Conservation (phyloP, 2,329 filamentous ascomycete genomes). For the Penicillium frequentans region DNA sequence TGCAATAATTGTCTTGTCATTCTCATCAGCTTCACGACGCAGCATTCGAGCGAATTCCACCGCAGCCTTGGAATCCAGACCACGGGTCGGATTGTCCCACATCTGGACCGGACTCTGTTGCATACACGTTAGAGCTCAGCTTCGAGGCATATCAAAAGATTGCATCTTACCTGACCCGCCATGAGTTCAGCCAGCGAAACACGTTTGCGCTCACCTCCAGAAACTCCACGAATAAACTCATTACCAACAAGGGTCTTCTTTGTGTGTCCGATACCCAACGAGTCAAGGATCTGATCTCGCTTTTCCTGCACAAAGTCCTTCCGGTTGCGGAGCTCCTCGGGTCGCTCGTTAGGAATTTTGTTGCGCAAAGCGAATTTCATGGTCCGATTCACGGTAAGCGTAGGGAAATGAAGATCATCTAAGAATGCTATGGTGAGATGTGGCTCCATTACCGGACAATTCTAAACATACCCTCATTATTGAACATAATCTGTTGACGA, state of each 20-base stretch:
- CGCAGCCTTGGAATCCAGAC: conserved; percentile 65
- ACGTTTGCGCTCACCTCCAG: conserved; percentile 67
- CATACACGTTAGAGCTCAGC: neutral
- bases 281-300: conserved; percentile 33
- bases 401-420: conserved; percentile 72
- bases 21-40: conserved; percentile 60
- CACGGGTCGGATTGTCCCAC: conserved; percentile 67
- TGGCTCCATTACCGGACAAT: neutral
- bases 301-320: conserved; percentile 32
- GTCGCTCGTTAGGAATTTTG: conserved; percentile 32
- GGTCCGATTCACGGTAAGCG: conserved; percentile 71
- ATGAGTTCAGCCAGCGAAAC: conserved; percentile 64
- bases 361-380: conserved; percentile 68
- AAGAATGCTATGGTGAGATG: neutral
- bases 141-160: neutral
- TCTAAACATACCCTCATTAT: conserved; percentile 56
- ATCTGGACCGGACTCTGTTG: conserved; percentile 40
- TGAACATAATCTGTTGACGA: conserved; percentile 60
- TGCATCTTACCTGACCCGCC: conserved; percentile 49
- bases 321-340: conserved; percentile 22
- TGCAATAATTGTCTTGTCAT: conserved; percentile 59
- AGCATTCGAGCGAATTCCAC: conserved; percentile 60
- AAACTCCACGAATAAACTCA: conserved; percentile 64
- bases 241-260: conserved; percentile 65
- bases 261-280: conserved; percentile 49